Percentiles rank a stretch among this genome's conserved stretches.
Evolutionary conservation across 2,329 filamentous ascomycete genomes (phyloP).

Genomic region (Hypomyces rosellus): DNA sequence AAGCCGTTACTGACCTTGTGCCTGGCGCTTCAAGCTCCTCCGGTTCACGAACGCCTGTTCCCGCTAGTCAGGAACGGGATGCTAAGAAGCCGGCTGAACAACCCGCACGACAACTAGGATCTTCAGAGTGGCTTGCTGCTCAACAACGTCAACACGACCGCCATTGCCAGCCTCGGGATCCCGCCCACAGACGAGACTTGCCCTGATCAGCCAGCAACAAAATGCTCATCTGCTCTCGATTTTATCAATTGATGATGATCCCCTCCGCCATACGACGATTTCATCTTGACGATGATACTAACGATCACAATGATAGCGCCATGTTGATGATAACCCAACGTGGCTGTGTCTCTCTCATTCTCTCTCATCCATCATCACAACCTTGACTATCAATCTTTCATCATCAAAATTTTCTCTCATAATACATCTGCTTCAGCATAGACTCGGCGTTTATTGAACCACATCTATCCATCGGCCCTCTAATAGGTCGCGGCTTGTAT

Average conservation of each 20-base stretch:
- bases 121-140: slow-evolving; percentile 45
- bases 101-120: slow-evolving; percentile 45
- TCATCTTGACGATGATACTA: slow-evolving; percentile 11
- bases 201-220: slow-evolving; percentile 18
- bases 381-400: background rate
- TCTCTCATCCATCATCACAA: slow-evolving; percentile 17
- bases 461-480: slow-evolving; percentile 16
- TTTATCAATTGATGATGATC: background rate
- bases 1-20: slow-evolving; percentile 63
- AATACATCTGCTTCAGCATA: slow-evolving; percentile 23
- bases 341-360: slow-evolving; percentile 15
- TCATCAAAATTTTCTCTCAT: slow-evolving; percentile 14
- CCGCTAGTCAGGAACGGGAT: slow-evolving; percentile 38
- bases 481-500: slow-evolving; percentile 19
- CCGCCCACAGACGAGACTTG: slow-evolving; percentile 33
- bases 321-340: slow-evolving; percentile 3
- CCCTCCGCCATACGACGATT: background rate
- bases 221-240: background rate
- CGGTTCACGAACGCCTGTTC: slow-evolving; percentile 15
- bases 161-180: slow-evolving; percentile 39
- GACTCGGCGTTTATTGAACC: slow-evolving; percentile 25
- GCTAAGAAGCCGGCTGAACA: slow-evolving; percentile 57
- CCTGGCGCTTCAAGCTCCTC: slow-evolving; percentile 37
- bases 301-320: slow-evolving; percentile 9
- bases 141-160: slow-evolving; percentile 37